These are phyloP conservation scores for Blastocystis sp. DNA, from an alignment of 352 stramenopile species.

Conservation along the genomic window DNA sequence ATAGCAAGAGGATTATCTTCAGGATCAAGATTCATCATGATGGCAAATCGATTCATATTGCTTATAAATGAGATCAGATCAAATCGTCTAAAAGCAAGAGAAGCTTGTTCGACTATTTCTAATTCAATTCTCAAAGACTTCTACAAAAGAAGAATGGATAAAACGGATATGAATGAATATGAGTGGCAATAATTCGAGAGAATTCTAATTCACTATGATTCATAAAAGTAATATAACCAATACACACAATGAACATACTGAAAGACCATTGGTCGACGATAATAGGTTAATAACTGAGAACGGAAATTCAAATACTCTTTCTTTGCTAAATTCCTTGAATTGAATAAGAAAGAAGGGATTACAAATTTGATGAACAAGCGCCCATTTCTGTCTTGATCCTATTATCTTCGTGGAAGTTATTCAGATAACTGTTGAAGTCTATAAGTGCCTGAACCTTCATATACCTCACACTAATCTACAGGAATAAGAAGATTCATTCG, in stretches of 20 bases:
- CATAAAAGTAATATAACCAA: neutral
- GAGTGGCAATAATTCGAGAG: neutral
- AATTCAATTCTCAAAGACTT: neutral
- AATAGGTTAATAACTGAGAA: neutral
- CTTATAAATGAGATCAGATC: neutral
- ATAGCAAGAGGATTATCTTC: neutral
- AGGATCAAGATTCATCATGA: neutral
- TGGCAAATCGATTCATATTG: conserved; percentile 13
- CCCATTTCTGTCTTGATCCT: conserved; percentile 2
- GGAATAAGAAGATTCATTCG: conserved; percentile 43
- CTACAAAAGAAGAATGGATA: conserved; percentile 30
- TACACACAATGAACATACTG: neutral
- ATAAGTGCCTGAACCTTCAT: neutral
- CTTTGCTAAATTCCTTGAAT: conserved; percentile 8
- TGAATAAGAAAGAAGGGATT: too few species aligned
- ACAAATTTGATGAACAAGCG: conserved; percentile 13
- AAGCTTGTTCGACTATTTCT: neutral
- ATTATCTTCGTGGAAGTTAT: neutral
- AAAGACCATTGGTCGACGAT: neutral
- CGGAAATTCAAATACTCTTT: conserved; percentile 32
- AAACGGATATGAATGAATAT: conserved; percentile 8
- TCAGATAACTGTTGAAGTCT: conserved; percentile 25
- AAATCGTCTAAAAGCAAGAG: neutral
- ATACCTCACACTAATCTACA: neutral
- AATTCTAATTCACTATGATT: neutral